phyloP scores from a whole-genome alignment of 2,329 filamentous ascomycete species.

The Calonectria crousiana region DNA sequence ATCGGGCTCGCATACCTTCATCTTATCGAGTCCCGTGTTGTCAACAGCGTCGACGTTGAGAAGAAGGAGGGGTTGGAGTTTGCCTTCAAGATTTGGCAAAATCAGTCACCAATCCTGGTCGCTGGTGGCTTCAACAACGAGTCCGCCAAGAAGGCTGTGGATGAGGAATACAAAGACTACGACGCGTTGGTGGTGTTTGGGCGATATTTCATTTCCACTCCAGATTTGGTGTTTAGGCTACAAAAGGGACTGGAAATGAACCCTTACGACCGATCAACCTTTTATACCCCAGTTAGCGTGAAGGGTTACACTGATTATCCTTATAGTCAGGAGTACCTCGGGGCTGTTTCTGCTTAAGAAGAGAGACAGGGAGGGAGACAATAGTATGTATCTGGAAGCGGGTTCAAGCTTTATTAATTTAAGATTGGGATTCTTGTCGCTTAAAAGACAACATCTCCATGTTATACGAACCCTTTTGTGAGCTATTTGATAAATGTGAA shows the following conservation, averaged over 20 bases:
- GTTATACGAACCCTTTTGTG: neutral
- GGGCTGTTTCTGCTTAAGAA: neutral
- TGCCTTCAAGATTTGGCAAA: neutral
- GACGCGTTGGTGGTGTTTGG: neutral
- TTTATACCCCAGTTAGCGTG: neutral
- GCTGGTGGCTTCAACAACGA: neutral
- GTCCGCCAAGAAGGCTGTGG: neutral
- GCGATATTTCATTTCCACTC: neutral
- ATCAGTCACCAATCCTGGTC: neutral
- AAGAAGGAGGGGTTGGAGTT: neutral
- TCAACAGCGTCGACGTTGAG: neutral
- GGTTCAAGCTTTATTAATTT: neutral
- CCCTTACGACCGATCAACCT: slow-evolving; percentile 3
- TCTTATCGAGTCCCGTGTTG: neutral
- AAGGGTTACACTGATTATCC: slow-evolving; percentile 15
- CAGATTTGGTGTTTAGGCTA: slow-evolving; percentile 6
- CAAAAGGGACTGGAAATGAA: neutral
- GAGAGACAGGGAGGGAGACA: neutral
- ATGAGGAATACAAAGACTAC: neutral
- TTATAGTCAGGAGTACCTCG: neutral
- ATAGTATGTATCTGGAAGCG: neutral
- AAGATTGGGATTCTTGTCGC: too few relatives aligned
- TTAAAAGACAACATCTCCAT: too few relatives aligned
- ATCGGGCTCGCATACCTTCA: neutral
- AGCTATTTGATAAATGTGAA: too few relatives aligned